Evolutionary conservation across 331 rosid genomes (phyloP).

Genomic region (Acacia pycnantha): DNA sequence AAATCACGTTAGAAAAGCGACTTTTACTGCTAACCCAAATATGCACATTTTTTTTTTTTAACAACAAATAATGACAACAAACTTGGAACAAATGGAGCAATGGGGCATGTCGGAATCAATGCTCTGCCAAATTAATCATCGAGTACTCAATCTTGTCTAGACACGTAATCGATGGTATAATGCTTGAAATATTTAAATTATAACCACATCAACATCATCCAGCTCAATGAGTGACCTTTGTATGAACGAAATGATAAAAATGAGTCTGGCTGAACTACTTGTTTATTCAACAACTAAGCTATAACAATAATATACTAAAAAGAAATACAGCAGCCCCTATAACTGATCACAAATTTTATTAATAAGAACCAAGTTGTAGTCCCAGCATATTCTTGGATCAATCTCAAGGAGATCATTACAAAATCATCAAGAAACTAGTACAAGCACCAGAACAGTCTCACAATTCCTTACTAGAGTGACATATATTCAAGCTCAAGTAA

Average conservation of each 20-base stretch:
- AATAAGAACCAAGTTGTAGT: neutral
- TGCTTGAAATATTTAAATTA: neutral
- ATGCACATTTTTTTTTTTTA: too few species aligned
- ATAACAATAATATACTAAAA: neutral
- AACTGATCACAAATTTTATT: neutral
- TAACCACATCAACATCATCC: neutral
- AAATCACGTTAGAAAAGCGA: too few species aligned
- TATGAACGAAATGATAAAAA: neutral
- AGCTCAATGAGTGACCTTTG: neutral
- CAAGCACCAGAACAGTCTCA: constrained; percentile 21
- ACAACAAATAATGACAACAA: neutral
- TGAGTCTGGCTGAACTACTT: neutral
- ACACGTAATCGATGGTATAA: neutral
- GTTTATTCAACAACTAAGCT: neutral
- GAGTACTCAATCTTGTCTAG: neutral
- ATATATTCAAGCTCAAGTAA: constrained; percentile 1
- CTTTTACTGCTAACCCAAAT: too few species aligned
- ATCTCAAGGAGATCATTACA: neutral
- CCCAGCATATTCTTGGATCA: neutral
- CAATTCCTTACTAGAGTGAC: neutral
- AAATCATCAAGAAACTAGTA: neutral
- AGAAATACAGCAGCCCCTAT: neutral
- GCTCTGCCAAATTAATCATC: neutral
- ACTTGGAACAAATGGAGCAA: neutral
- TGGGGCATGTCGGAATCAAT: too few species aligned